Base-by-base conservation (phyloP, 495 filamentous ascomycete species). In the Trichoderma gamsii region DNA sequence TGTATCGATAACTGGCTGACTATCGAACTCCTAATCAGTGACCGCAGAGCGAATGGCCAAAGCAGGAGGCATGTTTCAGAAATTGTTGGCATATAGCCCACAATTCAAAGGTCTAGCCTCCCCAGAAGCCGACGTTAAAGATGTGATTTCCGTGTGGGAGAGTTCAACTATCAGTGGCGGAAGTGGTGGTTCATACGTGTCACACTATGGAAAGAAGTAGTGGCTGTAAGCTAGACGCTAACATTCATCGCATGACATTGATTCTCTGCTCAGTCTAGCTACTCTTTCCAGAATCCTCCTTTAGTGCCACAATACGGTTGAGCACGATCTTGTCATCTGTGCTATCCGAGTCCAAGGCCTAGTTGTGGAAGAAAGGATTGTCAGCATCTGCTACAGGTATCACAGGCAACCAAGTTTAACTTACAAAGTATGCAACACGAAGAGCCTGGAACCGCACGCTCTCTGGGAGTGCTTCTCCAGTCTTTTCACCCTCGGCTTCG, bases 391-490 rank as follows among this genome's bases (percentile, higher is more conserved):
- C 6, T 7, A 44, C 38, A 66, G 44, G 59, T 29, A 21, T 27
- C 15, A 35, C 35, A 25, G 63, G 32, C 13, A 41, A 46, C 4
- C 8, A 38, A 38, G 2, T 0, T 38, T 5, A 8, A 46, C 76
- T 73, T 52, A 79, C 80, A 84, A 93, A 97, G 76, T 97, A 99
- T 15, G 87, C 95, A 64, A 93, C 88, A 23, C 96, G 85, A 85
- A 97, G 86, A 15, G 86, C 95, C 80, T 99, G 96, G 84, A 99
- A 99, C 23, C 96, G 82, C 1, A 97, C 89, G 63, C 85, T 88
- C 76, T 94, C 90, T 0, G 84, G 84, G 0, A 88, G 88, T 9
- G 79, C 79, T 72, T 87, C 83, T 23, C 81, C 82, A 73, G 84
- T 78, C 41, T 79, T 82, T 74, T 90, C 88, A 2, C 87, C 89